Evolutionary conservation across 805 yeast genomes (phyloP).

Genomic region (Candida gorgasii): DNA sequence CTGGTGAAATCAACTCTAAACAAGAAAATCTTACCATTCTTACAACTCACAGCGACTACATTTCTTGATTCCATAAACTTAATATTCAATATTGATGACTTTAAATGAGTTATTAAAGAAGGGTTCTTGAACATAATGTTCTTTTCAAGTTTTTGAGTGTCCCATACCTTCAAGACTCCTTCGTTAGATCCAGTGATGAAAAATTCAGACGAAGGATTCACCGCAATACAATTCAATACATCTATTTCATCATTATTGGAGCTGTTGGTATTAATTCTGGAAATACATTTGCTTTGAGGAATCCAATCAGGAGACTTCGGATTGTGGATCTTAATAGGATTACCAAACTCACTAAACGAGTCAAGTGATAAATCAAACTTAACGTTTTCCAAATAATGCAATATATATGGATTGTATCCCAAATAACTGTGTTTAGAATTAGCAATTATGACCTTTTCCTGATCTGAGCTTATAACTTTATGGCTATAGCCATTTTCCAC

Average conservation of each 20-base stretch:
- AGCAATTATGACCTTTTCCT: constrained; percentile 32
- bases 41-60: constrained; percentile 57
- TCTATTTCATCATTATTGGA: constrained; percentile 51
- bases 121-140: constrained; percentile 55
- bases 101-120: constrained; percentile 46
- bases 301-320: constrained; percentile 10
- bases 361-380: constrained; percentile 57
- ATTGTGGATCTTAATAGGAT: constrained; percentile 14
- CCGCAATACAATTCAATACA: constrained; percentile 54
- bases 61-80: constrained; percentile 54
- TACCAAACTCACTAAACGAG: constrained; percentile 71
- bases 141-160: constrained; percentile 59
- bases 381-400: constrained; percentile 53
- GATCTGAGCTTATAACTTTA: constrained; percentile 34
- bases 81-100: constrained; percentile 50
- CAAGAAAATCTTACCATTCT: constrained; percentile 46
- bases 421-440: constrained; percentile 57
- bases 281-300: constrained; percentile 10
- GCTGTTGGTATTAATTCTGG: constrained; percentile 8
- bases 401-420: constrained; percentile 66
- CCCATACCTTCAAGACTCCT: constrained; percentile 81
- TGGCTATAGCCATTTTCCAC: constrained; percentile 25
- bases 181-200: constrained; percentile 78
- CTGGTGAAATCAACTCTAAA: constrained; percentile 35
- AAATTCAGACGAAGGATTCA: constrained; percentile 61